Base-by-base conservation (phyloP, 192 early-diverging fungal species). In the Gryganskiella cystojenkinii region DNA sequence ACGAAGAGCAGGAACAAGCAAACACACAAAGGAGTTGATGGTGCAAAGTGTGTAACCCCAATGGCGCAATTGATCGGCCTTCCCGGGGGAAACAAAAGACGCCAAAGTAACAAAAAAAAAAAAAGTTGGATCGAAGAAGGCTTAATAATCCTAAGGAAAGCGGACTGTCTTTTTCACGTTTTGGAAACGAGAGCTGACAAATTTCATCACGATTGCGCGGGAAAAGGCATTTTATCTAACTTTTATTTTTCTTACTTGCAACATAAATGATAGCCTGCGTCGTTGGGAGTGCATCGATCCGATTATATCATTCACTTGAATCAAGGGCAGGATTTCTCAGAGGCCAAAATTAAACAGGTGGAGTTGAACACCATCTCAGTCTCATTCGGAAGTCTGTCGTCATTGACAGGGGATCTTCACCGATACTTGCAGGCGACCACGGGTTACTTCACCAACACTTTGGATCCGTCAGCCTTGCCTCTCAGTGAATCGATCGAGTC, bases 311-410 rank as follows among this genome's bases (percentile, higher is more conserved):
- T 97, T 19, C 90, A 98, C 76, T 78, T 88, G 37, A 80, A 84
- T 34, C 64, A 43, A 24, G 80, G 78, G 49, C 80, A 80, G 2
- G 79, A 81, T 3, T 80, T 69, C 13, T 82, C 81, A 9, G 73
- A 88, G n/a, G 71, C 87, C 31, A 78, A 80, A 30, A 85, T 94
- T 46, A 90, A 96, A 73, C 97, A 99, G 73, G 97, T 99, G 2
- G 97, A 99, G 65, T 90, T 97, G 67, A 99, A 99, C 81, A 98
- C 97, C 5, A 97, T 99, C 80, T 87, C 96, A 5, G 84, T 92
- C 7, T 94, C 92, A n/a, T 99, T 99, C 80, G 88, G 91, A 14
- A 90, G 91, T 67, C 83, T 99, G 17, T 95, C 94, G 2, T 80
- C 88, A 0, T 76, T 91, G 44, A 90, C 91, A 15, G 82, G 85